These are phyloP conservation scores for Sclerotinia sclerotiorum DNA, from an alignment of 2,329 filamentous ascomycete species.

Conservation along the genomic window DNA sequence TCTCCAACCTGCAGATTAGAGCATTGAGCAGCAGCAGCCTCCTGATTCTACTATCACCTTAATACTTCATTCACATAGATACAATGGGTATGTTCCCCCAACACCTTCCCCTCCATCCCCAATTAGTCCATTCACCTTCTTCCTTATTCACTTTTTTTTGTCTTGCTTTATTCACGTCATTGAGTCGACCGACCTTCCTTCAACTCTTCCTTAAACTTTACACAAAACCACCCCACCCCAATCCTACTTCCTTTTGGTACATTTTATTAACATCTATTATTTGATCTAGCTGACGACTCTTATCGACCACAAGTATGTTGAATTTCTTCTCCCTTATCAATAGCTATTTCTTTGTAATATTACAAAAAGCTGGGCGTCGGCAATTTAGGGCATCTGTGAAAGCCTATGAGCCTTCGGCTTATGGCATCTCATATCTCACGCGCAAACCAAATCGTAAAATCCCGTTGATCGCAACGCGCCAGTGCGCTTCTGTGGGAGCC, in stretches of 20 bases:
- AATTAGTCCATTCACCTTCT: conserved; percentile 22
- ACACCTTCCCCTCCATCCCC: conserved; percentile 20
- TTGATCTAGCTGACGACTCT: conserved; percentile 25
- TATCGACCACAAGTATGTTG: conserved; percentile 27
- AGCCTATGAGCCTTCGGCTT: conserved; percentile 12
- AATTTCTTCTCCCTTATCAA: conserved; percentile 3
- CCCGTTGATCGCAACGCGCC: conserved; percentile 18
- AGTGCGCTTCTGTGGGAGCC: conserved; percentile 21
- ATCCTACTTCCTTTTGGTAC: conserved; percentile 12
- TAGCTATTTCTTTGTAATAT: conserved; percentile 6
- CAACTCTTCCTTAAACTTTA: conserved; percentile 19
- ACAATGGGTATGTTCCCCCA: conserved; percentile 26
- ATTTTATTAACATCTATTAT: conserved; percentile 21
- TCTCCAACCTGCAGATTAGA: conserved; percentile 25
- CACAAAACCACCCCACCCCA: conserved; percentile 21
- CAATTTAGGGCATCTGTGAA: conserved; percentile 11
- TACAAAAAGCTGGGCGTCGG: conserved; percentile 10
- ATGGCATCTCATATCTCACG: conserved; percentile 20
- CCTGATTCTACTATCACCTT: conserved; percentile 24
- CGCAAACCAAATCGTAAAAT: conserved; percentile 24
- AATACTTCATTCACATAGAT: conserved; percentile 23
- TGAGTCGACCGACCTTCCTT: conserved; percentile 4
- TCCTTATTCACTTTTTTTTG: conserved; percentile 21
- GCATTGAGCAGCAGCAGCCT: conserved; percentile 26
- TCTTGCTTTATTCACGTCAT: conserved; percentile 19